A percentile compares a stretch with the other conserved stretches of the same genome.
Evolutionary conservation across 768 basidiomycete species (phyloP).

Genomic region (Phaeotremella skinneri): DNA sequence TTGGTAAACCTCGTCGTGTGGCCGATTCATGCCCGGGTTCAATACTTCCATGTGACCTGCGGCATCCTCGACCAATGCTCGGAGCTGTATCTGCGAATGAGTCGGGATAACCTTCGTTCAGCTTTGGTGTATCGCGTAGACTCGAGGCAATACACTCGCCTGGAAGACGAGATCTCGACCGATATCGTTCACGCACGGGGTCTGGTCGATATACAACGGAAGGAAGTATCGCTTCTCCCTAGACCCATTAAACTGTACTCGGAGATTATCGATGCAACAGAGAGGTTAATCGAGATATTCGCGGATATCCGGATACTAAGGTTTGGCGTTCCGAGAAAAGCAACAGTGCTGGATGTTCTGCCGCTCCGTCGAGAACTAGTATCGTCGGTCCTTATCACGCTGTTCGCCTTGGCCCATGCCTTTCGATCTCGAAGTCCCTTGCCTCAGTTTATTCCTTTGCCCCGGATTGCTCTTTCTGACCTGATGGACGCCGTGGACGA

Average conservation of each 20-base stretch:
- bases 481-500: constrained; percentile 42
- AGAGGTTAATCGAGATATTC: constrained; percentile 37
- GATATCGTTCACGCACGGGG: constrained; percentile 33
- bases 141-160: constrained; percentile 27
- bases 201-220: constrained; percentile 45
- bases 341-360: constrained; percentile 48
- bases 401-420: constrained; percentile 48
- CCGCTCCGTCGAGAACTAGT: constrained; percentile 47
- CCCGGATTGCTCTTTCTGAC: constrained; percentile 39
- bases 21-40: constrained; percentile 48
- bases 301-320: constrained; percentile 42
- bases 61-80: constrained; percentile 39
- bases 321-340: constrained; percentile 47
- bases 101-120: constrained; percentile 43
- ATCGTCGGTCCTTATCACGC: constrained; percentile 44
- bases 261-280: constrained; percentile 37
- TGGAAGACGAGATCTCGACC: constrained; percentile 31
- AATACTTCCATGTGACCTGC: constrained; percentile 41
- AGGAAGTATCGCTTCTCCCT: constrained; percentile 47
- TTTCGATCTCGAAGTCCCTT: constrained; percentile 48
- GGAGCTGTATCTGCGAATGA: constrained; percentile 46
- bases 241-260: constrained; percentile 44
- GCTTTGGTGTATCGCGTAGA: constrained; percentile 41
- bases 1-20: constrained; percentile 47
- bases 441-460: constrained; percentile 50